Evolutionary conservation across 768 basidiomycete species (phyloP).

Genomic region (Mycena maculata): DNA sequence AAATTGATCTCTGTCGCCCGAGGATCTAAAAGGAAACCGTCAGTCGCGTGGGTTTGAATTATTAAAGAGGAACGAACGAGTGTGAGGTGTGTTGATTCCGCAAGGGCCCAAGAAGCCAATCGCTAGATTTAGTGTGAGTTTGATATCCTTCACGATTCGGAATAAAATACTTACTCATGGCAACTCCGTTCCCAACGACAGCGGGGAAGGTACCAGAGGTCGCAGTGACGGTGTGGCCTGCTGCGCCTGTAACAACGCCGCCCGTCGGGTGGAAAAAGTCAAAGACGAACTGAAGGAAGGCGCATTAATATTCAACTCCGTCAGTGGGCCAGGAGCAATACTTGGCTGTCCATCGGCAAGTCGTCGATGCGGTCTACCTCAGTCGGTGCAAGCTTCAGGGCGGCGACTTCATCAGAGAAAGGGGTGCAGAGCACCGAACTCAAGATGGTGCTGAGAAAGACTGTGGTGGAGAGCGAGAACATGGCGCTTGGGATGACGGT

Average conservation of each 20-base stretch:
- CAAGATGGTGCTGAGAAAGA: constrained; percentile 21
- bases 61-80: not conserved
- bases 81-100: constrained; percentile 33
- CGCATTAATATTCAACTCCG: not conserved
- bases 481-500: not conserved
- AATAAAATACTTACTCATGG: constrained; percentile 30
- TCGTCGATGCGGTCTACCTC: constrained; percentile 21
- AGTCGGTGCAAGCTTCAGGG: constrained; percentile 23
- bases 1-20: constrained; percentile 36
- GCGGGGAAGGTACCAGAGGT: constrained; percentile 34
- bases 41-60: too few species aligned
- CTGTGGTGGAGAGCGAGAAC: constrained; percentile 14
- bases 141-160: not conserved
- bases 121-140: constrained; percentile 17
- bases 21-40: constrained; percentile 7
- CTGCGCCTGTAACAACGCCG: constrained; percentile 18
- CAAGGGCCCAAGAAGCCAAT: constrained; percentile 33
- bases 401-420: constrained; percentile 6
- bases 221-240: constrained; percentile 28
- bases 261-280: constrained; percentile 31
- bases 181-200: constrained; percentile 33
- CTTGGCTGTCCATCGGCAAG: constrained; percentile 11
- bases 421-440: constrained; percentile 5
- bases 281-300: constrained; percentile 29
- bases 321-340: not conserved